Evolutionary conservation across 169 alveolate species (phyloP), one percentile per base, ranked within the genome.

Genomic region (Plasmodium gonderi): DNA sequence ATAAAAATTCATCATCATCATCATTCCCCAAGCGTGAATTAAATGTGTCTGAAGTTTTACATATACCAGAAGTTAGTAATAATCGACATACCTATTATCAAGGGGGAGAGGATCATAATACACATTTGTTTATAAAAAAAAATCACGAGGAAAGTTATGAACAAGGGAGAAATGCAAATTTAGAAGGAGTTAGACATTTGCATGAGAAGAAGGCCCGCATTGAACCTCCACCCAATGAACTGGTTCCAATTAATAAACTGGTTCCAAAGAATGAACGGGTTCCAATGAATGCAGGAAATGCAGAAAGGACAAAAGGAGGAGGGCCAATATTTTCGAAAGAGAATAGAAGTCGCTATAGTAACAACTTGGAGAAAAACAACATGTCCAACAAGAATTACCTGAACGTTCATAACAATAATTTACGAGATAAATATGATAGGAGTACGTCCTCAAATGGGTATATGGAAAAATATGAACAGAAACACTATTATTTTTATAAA

Each of bases 391-490:
- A 65, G 67, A 80, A 64, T 33, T 38, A 11, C 51, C 69, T 68
- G 14, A 65, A 20, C 31, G 11, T 47, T 0, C 67, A 65, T 40
- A 72, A 11, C 14, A 69, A 69, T 5, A 80, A 38, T 26, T 12
- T 65, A 44, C 47, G 44, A 2, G 91, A 80, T 38, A 80, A 31
- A 65, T 31, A 1, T 2, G 51, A 38, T 26, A 12, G 79, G 17
- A 80, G 47, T 31, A 42, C 74, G 0, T 65, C 72, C 1, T 60
- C 80, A 29, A 65, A n/a, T 42, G 79, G 49, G 33, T 80, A 80
- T 72, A 38, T 64, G 20, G 91, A 65, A 12, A 80, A 65, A 65
- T 65, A 38, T 42, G 91, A 80, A 26, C 80, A 65, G 33, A 65
- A 80, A 42, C 23, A 64, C 9, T 64, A 80, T 6, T 64, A 80